phyloP scores from a whole-genome alignment of 176 grass and related monocot species.

The Hordeum marinum region DNA sequence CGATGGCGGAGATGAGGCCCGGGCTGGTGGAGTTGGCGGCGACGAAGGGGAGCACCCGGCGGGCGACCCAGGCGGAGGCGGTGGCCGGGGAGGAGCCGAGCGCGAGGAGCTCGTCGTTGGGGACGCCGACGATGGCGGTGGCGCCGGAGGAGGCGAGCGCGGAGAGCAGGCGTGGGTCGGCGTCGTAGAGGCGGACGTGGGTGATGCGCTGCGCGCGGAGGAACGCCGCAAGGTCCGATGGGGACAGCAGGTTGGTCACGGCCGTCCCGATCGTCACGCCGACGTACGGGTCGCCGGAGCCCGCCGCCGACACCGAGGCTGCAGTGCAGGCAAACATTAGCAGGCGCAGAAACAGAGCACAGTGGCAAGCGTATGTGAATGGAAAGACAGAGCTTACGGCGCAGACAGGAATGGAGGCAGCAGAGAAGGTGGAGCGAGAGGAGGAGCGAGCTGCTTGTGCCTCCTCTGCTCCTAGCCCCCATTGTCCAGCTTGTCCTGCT shows the following conservation, averaged over 20 bases:
- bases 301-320: slow-evolving; percentile 17
- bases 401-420: slow-evolving; percentile 31
- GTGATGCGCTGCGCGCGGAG: slow-evolving; percentile 71
- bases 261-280: slow-evolving; percentile 86
- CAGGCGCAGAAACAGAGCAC: background rate
- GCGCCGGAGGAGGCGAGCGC: slow-evolving; percentile 55
- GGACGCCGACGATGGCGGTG: slow-evolving; percentile 73
- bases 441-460: slow-evolving; percentile 7
- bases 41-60: slow-evolving; percentile 58
- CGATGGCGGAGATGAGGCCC: slow-evolving; percentile 52
- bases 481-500: slow-evolving; percentile 10
- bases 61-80: slow-evolving; percentile 60
- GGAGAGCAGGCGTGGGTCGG: slow-evolving; percentile 61
- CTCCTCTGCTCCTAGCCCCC: slow-evolving; percentile 47
- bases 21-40: slow-evolving; percentile 25
- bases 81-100: slow-evolving; percentile 72
- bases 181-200: slow-evolving; percentile 81
- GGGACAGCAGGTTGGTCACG: slow-evolving; percentile 73
- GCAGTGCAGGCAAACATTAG: background rate
- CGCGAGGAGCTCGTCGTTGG: slow-evolving; percentile 87
- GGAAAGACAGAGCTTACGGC: slow-evolving; percentile 24
- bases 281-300: slow-evolving; percentile 44
- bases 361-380: background rate
- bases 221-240: slow-evolving; percentile 68
- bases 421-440: slow-evolving; percentile 24